These are phyloP conservation scores for Sporothrix protearum DNA, from an alignment of 2,329 filamentous ascomycete species.

Conservation along the genomic window DNA sequence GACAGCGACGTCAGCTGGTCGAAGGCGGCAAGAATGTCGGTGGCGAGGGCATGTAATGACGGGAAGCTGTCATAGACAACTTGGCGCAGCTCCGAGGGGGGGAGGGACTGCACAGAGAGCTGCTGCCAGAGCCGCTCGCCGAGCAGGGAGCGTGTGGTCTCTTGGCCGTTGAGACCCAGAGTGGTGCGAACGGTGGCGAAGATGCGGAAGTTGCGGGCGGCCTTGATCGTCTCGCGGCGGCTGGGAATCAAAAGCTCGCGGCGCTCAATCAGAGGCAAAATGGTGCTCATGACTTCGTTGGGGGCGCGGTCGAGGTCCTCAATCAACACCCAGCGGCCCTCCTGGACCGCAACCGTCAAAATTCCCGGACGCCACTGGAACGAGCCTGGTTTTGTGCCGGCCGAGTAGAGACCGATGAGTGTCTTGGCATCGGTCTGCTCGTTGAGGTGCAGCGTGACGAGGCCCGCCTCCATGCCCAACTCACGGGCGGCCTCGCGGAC, in stretches of 20 bases:
- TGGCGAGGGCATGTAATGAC: slow-evolving; percentile 59
- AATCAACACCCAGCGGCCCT: slow-evolving; percentile 94
- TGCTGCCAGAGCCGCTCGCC: slow-evolving; percentile 83
- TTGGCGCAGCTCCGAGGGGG: slow-evolving; percentile 65
- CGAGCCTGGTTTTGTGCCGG: slow-evolving; percentile 78
- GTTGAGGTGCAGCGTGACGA: slow-evolving; percentile 94
- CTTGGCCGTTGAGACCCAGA: slow-evolving; percentile 62
- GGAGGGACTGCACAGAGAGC: slow-evolving; percentile 65
- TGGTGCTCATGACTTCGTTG: slow-evolving; percentile 87
- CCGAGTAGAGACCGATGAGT: slow-evolving; percentile 90
- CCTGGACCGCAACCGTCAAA: slow-evolving; percentile 85
- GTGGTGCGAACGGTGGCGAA: slow-evolving; percentile 86
- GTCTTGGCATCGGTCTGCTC: slow-evolving; percentile 98
- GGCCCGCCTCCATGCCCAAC: slow-evolving; percentile 71
- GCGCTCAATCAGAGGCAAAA: slow-evolving; percentile 87
- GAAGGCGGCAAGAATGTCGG: slow-evolving; percentile 59
- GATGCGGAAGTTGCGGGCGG: slow-evolving; percentile 80
- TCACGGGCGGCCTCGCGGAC: slow-evolving; percentile 77
- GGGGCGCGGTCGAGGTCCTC: slow-evolving; percentile 95
- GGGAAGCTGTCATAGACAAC: slow-evolving; percentile 72
- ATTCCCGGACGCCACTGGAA: slow-evolving; percentile 93
- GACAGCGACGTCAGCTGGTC: slow-evolving; percentile 45
- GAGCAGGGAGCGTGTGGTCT: slow-evolving; percentile 69
- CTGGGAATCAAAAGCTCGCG: slow-evolving; percentile 88
- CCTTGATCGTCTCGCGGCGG: slow-evolving; percentile 78